Percentiles rank a stretch among this genome's conserved stretches.
These are phyloP conservation scores for Kalaharituber pfeilii DNA, from an alignment of 2,329 filamentous ascomycete genomes.

Conservation along the genomic window DNA sequence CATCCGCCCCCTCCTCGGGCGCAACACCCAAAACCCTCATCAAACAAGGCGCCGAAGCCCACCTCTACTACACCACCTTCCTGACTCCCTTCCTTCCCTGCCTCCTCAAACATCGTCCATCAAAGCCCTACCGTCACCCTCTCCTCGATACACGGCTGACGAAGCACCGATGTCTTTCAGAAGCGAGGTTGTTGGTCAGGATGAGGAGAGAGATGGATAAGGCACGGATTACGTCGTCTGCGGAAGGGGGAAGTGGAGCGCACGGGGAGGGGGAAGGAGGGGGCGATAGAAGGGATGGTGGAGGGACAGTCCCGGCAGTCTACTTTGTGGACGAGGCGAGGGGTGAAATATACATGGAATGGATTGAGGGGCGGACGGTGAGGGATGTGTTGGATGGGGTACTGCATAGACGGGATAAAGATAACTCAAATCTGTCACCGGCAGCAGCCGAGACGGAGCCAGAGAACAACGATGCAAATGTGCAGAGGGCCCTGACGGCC, in stretches of 20 bases:
- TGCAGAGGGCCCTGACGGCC: constrained; percentile 30
- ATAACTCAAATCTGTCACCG: too few relatives aligned
- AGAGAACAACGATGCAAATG: constrained; percentile 7
- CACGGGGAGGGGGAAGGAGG: too few relatives aligned
- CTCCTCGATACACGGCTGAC: constrained; percentile 60
- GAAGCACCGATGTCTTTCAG: constrained; percentile 67
- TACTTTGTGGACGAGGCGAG: constrained; percentile 47
- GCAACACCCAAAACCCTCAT: constrained; percentile 49
- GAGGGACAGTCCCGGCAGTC: constrained; percentile 60
- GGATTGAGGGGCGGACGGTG: constrained; percentile 58
- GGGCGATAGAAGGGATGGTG: too few relatives aligned
- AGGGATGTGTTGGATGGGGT: constrained; percentile 39
- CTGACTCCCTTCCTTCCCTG: constrained; percentile 49
- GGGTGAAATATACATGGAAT: constrained; percentile 70
- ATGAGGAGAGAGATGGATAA: constrained; percentile 33
- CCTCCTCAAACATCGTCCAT: constrained; percentile 78
- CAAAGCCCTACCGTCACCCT: constrained; percentile 83
- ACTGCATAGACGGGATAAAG: background rate
- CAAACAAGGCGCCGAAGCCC: constrained; percentile 87
- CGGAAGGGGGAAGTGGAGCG: background rate
- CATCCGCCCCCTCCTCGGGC: too few relatives aligned
- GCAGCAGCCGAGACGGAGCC: background rate
- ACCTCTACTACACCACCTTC: constrained; percentile 75
- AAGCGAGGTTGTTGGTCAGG: constrained; percentile 68
- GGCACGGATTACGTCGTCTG: constrained; percentile 39